These are phyloP conservation scores for Aspergillus carlsbadensis DNA, from an alignment of 495 filamentous ascomycete genomes.

Conservation along the genomic window DNA sequence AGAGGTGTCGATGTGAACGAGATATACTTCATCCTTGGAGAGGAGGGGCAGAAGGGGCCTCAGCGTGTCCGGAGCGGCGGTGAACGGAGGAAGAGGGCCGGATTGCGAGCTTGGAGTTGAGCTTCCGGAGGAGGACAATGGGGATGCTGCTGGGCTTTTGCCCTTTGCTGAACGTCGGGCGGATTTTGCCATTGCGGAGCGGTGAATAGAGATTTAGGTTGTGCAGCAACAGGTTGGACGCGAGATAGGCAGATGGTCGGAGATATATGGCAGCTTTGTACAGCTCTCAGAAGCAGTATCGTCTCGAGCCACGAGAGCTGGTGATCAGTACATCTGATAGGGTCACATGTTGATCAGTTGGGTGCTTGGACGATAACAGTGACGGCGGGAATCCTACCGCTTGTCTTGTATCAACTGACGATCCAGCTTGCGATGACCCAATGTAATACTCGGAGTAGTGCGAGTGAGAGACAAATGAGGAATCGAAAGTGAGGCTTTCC, in stretches of 20 bases:
- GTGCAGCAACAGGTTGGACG: background rate
- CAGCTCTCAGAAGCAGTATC: background rate
- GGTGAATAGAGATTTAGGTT: background rate
- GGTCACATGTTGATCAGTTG: constrained; percentile 34
- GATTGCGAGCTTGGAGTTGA: constrained; percentile 40
- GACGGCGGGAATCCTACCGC: background rate
- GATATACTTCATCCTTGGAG: constrained; percentile 65
- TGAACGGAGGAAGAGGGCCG: constrained; percentile 61
- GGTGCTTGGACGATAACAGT: background rate
- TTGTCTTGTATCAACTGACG: constrained; percentile 10
- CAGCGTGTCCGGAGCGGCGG: constrained; percentile 54
- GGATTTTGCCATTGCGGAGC: constrained; percentile 41
- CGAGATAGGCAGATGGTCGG: background rate
- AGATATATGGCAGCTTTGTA: constrained; percentile 7
- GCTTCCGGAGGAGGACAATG: constrained; percentile 28
- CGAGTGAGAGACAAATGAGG: background rate
- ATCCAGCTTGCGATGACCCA: background rate
- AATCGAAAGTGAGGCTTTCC: background rate
- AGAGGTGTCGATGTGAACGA: constrained; percentile 72
- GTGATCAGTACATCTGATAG: constrained; percentile 29
- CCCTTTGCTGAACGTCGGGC: constrained; percentile 33
- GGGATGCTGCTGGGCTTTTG: constrained; percentile 25
- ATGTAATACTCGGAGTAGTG: background rate
- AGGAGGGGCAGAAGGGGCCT: constrained; percentile 61
- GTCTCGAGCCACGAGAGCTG: constrained; percentile 17